Evolutionary conservation across 179 eudicot genomes (phyloP), one percentile per base, ranked within the genome.

Genomic region (Sideroxylon spinosum): DNA sequence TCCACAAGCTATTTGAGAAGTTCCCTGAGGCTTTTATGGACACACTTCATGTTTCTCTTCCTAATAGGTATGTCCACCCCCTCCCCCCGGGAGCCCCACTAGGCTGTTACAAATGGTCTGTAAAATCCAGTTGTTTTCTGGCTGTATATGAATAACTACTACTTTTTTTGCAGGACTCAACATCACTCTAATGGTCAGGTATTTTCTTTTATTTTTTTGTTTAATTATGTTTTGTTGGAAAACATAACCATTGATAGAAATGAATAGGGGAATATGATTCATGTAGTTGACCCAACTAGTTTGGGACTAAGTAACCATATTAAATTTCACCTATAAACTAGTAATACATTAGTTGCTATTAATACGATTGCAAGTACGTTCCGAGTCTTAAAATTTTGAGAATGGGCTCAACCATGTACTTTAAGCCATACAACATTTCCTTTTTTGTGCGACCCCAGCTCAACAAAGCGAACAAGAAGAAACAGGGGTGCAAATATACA

Each of bases 21-120:
- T 96, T 96, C 85, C 99, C 99, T 1, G 86, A 84, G 76, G 95
- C 93, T 69, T 96, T 94, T 86, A 89, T 94, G 88, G 87, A 92
- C 59, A 90, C 86, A 28, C 92, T 96, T 78, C 91, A 92, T 71
- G 85, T 89, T 56, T 88, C 86, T 71, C 84, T 89, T 62, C 78
- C 91, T 53, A 84, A 55, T 81, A 84, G 92, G 92, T 89, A 60
- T 52, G 23, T 49, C 52, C 20, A 3, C 16, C 7, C 55, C 44
- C 8, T 7, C 68, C 9, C 25, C 0, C 65, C 19, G n/a, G n/a
- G n/a, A n/a, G n/a, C n/a, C n/a, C 16, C 7, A 10, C 16, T 61
- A 44, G 53, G 37, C 69, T 61, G 37, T 75, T 59, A 48, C 64
- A 46, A 28, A 19, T 69, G 10, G 70, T 76, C 6, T 7, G n/a